A percentile compares a stretch with the other conserved stretches of the same genome.
Evolutionary conservation across 1,284 basidiomycete species (phyloP).

Genomic region (Papiliotrema laurentii): DNA sequence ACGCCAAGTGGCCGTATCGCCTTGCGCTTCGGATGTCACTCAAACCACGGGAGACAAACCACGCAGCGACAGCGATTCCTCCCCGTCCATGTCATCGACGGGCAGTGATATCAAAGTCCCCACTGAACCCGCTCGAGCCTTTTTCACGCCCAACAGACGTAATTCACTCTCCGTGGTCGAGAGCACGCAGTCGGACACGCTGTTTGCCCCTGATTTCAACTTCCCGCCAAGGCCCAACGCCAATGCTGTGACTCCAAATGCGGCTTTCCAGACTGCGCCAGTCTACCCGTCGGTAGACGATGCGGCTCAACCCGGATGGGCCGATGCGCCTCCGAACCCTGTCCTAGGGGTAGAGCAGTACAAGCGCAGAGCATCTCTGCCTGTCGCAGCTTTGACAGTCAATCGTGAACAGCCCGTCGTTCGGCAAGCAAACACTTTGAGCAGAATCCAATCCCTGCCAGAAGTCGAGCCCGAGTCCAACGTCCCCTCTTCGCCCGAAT

Average conservation of each 20-base stretch:
- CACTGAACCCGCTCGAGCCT: slow-evolving; percentile 1
- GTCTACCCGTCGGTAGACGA: too few species aligned
- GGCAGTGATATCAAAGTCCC: slow-evolving; percentile 10
- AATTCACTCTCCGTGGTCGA: neutral
- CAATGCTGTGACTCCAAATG: too few species aligned
- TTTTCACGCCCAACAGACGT: slow-evolving; percentile 15
- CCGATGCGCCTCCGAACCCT: too few species aligned
- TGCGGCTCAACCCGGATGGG: too few species aligned
- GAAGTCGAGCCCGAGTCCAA: slow-evolving; percentile 29
- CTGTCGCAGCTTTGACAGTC: slow-evolving; percentile 7
- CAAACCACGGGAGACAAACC: neutral
- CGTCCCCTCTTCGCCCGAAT: neutral
- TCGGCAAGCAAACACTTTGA: slow-evolving; percentile 17
- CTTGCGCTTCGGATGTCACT: neutral
- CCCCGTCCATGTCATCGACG: slow-evolving; percentile 1
- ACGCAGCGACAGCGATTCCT: neutral
- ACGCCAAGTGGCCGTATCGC: slow-evolving; percentile 2
- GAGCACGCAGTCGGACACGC: slow-evolving; percentile 1
- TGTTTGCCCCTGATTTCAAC: slow-evolving; percentile 30
- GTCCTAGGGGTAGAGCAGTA: too few species aligned
- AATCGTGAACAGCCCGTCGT: neutral
- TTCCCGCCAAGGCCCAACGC: slow-evolving; percentile 18
- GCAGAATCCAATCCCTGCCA: slow-evolving; percentile 41
- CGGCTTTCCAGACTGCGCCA: too few species aligned
- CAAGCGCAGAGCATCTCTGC: slow-evolving; percentile 27